These are phyloP conservation scores for Postia placenta DNA, from an alignment of 768 basidiomycete species.

Conservation along the genomic window DNA sequence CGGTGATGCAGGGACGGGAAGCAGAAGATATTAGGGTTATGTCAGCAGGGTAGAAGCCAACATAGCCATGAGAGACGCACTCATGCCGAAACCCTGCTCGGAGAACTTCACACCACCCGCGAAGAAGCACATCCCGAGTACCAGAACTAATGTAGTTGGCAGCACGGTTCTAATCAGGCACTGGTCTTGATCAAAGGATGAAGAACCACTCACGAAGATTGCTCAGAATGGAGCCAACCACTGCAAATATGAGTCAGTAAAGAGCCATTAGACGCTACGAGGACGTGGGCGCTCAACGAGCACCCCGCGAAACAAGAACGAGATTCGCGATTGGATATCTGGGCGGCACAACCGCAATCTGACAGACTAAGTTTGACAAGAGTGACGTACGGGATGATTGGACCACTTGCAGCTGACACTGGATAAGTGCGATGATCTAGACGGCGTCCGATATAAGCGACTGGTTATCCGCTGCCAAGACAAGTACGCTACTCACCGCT, in stretches of 20 bases:
- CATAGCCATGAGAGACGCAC: conserved; percentile 35
- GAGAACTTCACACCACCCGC: conserved; percentile 74
- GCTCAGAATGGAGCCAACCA: conserved; percentile 42
- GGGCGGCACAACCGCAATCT: background rate
- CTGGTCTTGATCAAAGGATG: background rate
- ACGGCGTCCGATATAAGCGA: conserved; percentile 4
- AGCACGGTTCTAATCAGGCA: background rate
- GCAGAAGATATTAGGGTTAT: background rate
- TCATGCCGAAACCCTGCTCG: conserved; percentile 72
- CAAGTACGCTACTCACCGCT: conserved; percentile 22
- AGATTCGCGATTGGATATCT: background rate
- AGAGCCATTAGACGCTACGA: too few relatives aligned
- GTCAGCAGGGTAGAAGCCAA: background rate
- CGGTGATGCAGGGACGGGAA: background rate
- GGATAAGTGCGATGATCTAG: conserved; percentile 39
- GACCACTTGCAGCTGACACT: conserved; percentile 39
- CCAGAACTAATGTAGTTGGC: conserved; percentile 29
- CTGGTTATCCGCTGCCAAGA: background rate
- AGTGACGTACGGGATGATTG: conserved; percentile 35
- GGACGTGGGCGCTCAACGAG: too few relatives aligned
- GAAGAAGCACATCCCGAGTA: conserved; percentile 89
- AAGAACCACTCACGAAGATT: conserved; percentile 33
- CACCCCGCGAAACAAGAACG: too few relatives aligned
- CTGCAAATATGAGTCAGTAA: conserved; percentile 13
- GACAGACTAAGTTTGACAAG: background rate